Conservation (phyloP, 495 filamentous ascomycete genomes). For the Penicillium nucicola region DNA sequence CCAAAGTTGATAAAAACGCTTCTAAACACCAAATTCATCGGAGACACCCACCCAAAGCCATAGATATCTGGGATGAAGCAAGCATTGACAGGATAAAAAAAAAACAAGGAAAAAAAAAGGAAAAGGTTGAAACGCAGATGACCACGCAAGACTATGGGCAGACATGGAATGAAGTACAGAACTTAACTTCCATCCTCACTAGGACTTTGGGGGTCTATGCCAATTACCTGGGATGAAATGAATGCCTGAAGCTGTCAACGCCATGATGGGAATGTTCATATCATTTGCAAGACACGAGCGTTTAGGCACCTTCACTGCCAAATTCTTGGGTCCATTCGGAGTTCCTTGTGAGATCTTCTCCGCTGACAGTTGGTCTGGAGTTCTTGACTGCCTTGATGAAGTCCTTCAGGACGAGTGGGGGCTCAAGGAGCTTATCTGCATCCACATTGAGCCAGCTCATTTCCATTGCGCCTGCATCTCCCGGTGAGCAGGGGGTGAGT, state of each 20-base stretch:
- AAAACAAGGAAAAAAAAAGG: neutral
- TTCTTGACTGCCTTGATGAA: slow-evolving; percentile 90
- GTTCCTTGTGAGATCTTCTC: slow-evolving; percentile 77
- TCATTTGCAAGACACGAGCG: slow-evolving; percentile 6
- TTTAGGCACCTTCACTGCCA: slow-evolving; percentile 80
- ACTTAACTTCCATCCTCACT: neutral
- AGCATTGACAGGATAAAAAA: slow-evolving; percentile 1
- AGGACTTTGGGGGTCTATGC: neutral
- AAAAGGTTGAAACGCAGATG: no score
- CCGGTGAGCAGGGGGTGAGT: slow-evolving; percentile 90
- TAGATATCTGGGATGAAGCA: neutral
- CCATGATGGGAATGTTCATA: neutral
- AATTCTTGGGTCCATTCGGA: slow-evolving; percentile 96
- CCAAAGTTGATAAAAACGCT: slow-evolving; percentile 27
- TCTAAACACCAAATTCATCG: slow-evolving; percentile 26
- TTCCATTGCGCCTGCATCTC: slow-evolving; percentile 77
- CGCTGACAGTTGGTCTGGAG: slow-evolving; percentile 83
- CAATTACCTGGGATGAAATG: neutral
- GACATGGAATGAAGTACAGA: neutral
- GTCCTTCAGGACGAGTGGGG: slow-evolving; percentile 82
- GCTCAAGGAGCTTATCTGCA: slow-evolving; percentile 79
- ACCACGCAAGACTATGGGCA: neutral
- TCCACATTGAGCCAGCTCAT: slow-evolving; percentile 92
- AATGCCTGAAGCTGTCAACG: neutral
- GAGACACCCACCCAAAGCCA: neutral